A percentile compares a stretch with the other conserved stretches of the same genome.
Evolutionary conservation across 2,329 filamentous ascomycete species (phyloP).

Genomic region (Ascochyta lentis): DNA sequence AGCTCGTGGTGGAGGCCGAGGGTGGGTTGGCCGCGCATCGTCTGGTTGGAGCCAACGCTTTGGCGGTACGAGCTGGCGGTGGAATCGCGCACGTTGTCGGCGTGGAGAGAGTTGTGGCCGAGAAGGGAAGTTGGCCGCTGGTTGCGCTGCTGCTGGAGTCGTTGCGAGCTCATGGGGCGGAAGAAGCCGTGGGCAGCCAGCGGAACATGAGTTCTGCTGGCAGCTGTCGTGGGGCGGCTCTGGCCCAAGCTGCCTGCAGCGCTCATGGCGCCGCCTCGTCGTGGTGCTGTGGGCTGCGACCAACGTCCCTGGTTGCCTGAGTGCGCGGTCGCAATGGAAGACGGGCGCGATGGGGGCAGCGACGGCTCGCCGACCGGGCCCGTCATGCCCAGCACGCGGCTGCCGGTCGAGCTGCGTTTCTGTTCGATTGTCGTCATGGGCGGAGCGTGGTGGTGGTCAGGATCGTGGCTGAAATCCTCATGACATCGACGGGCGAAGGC

Average conservation of each 20-base stretch:
- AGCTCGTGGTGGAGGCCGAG: slow-evolving; percentile 46
- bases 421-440: slow-evolving; percentile 42
- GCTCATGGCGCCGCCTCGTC: slow-evolving; percentile 53
- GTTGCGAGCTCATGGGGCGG: slow-evolving; percentile 94
- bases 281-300: slow-evolving; percentile 63
- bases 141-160: slow-evolving; percentile 86
- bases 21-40: slow-evolving; percentile 33
- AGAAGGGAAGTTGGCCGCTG: slow-evolving; percentile 56
- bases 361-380: slow-evolving; percentile 57
- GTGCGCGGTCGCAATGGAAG: slow-evolving; percentile 49
- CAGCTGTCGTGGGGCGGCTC: slow-evolving; percentile 66
- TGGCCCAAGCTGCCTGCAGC: slow-evolving; percentile 53
- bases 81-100: slow-evolving; percentile 40
- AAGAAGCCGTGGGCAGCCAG: slow-evolving; percentile 92
- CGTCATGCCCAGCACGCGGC: slow-evolving; percentile 49
- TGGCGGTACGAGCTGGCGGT: slow-evolving; percentile 46
- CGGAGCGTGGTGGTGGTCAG: slow-evolving; percentile 36
- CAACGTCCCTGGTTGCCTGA: slow-evolving; percentile 56
- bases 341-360: slow-evolving; percentile 56
- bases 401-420: slow-evolving; percentile 45
- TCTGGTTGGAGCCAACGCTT: slow-evolving; percentile 48
- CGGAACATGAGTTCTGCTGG: slow-evolving; percentile 86
- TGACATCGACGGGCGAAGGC: slow-evolving; percentile 35
- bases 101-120: slow-evolving; percentile 43
- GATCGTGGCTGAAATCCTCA: slow-evolving; percentile 39